phyloP scores from a whole-genome alignment of 2,329 filamentous ascomycete genomes.

The Myriosclerotinia duriaeana region DNA sequence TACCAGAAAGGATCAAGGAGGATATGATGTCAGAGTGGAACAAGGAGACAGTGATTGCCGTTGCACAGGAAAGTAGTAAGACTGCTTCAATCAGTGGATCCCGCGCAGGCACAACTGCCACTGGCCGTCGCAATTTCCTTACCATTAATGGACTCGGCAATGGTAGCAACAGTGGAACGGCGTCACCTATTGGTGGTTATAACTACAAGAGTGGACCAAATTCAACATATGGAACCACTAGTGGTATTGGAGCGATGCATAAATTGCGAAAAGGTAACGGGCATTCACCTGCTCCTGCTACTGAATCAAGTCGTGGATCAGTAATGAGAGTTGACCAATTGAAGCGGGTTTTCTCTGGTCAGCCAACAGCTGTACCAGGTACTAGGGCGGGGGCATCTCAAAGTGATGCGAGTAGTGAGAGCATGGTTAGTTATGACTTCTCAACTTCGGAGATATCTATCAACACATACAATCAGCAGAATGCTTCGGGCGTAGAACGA shows the following conservation, averaged over 20 bases:
- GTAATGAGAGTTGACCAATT: constrained; percentile 64
- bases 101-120: constrained; percentile 57
- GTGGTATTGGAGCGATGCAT: constrained; percentile 42
- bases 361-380: constrained; percentile 43
- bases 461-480: constrained; percentile 42
- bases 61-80: constrained; percentile 67
- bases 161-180: constrained; percentile 42
- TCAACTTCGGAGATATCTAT: constrained; percentile 66
- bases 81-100: constrained; percentile 76
- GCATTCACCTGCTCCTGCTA: constrained; percentile 48
- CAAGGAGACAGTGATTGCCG: constrained; percentile 68
- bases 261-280: constrained; percentile 56
- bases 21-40: constrained; percentile 80
- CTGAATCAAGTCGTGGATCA: constrained; percentile 48
- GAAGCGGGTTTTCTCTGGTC: constrained; percentile 59
- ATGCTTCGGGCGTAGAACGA: constrained; percentile 30
- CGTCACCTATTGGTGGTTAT: constrained; percentile 48
- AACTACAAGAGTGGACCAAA: constrained; percentile 34
- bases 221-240: constrained; percentile 38
- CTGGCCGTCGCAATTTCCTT: constrained; percentile 53
- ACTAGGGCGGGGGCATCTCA: constrained; percentile 45
- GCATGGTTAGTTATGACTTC: constrained; percentile 69
- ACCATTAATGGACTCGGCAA: constrained; percentile 55
- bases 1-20: constrained; percentile 68
- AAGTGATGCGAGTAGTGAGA: constrained; percentile 61